Percentiles rank a stretch among this genome's conserved stretches.
Conservation (phyloP, 2,329 filamentous ascomycete genomes). For the Sporothrix phasma region DNA sequence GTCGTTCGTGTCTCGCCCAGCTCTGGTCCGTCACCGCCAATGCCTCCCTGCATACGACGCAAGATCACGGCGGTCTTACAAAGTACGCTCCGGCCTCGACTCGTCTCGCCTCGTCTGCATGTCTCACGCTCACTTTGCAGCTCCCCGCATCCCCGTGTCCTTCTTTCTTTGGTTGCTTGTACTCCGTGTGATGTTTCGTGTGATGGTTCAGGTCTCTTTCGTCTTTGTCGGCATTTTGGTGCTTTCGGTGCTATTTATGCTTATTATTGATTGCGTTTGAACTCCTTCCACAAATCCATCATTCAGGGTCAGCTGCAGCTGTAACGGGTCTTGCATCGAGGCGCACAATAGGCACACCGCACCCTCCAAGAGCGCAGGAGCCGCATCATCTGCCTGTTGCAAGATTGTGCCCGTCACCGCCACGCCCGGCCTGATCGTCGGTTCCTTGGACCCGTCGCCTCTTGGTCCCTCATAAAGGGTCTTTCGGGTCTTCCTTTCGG, state of each 20-base stretch:
- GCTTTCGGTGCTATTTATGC: neutral
- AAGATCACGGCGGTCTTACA: too few species aligned
- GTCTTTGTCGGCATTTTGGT: too few species aligned
- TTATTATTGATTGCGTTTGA: neutral
- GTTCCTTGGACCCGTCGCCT: neutral
- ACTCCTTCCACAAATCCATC: neutral
- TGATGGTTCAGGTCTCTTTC: too few species aligned
- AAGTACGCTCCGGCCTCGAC: neutral
- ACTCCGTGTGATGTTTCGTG: too few species aligned
- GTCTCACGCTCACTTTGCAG: neutral
- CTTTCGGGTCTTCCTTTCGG: neutral
- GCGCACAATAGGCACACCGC: neutral
- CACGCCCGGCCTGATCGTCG: conserved; percentile 1
- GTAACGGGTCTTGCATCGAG: conserved; percentile 1
- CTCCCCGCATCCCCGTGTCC: neutral
- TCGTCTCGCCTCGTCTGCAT: neutral
- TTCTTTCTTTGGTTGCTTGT: too few species aligned
- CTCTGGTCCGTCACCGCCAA: conserved; percentile 5
- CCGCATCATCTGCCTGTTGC: neutral
- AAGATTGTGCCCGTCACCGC: neutral
- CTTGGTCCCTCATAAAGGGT: neutral
- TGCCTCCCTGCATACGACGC: conserved; percentile 5
- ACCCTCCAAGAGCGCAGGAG: neutral
- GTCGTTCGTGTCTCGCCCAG: neutral
- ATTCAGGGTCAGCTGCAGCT: neutral